phyloP scores from a whole-genome alignment of 2,329 filamentous ascomycete species.

The Basipetospora chlamydospora region DNA sequence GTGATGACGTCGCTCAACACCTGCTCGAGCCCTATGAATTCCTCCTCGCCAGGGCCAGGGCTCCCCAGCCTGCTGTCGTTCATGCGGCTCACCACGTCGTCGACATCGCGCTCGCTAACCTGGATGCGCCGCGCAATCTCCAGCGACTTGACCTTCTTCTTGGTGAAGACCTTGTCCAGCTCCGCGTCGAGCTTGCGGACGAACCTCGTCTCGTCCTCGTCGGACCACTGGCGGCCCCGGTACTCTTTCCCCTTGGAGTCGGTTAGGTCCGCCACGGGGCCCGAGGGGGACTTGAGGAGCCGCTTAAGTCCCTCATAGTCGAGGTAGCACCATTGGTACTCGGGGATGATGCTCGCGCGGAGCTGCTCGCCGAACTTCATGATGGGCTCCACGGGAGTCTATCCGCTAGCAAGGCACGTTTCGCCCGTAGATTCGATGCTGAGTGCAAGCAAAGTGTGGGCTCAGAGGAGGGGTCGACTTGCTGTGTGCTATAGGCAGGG shows the following conservation, averaged over 20 bases:
- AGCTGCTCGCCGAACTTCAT: slow-evolving; percentile 95
- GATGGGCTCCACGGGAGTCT: slow-evolving; percentile 30
- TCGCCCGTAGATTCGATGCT: no score
- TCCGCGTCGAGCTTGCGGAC: slow-evolving; percentile 77
- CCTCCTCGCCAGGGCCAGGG: slow-evolving; percentile 61
- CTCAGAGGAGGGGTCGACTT: no score
- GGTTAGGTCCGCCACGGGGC: slow-evolving; percentile 18
- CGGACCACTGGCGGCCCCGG: slow-evolving; percentile 56
- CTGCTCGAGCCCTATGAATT: slow-evolving; percentile 86
- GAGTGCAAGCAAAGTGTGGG: no score
- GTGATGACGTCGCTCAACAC: slow-evolving; percentile 96
- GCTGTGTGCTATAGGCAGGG: no score
- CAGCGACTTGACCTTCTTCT: slow-evolving; percentile 92
- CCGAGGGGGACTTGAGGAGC: slow-evolving; percentile 63
- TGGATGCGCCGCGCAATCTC: slow-evolving; percentile 88
- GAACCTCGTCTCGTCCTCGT: slow-evolving; percentile 83
- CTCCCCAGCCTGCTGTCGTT: slow-evolving; percentile 44
- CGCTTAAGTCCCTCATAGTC: slow-evolving; percentile 89
- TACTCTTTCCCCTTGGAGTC: slow-evolving; percentile 21
- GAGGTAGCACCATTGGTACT: slow-evolving; percentile 98
- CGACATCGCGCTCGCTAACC: slow-evolving; percentile 77
- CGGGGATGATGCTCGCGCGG: slow-evolving; percentile 85
- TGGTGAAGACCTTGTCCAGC: slow-evolving; percentile 93
- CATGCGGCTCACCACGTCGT: slow-evolving; percentile 66
- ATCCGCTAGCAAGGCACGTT: no score